phyloP scores from a whole-genome alignment of 1,284 basidiomycete species.

The Nidula niveotomentosa region DNA sequence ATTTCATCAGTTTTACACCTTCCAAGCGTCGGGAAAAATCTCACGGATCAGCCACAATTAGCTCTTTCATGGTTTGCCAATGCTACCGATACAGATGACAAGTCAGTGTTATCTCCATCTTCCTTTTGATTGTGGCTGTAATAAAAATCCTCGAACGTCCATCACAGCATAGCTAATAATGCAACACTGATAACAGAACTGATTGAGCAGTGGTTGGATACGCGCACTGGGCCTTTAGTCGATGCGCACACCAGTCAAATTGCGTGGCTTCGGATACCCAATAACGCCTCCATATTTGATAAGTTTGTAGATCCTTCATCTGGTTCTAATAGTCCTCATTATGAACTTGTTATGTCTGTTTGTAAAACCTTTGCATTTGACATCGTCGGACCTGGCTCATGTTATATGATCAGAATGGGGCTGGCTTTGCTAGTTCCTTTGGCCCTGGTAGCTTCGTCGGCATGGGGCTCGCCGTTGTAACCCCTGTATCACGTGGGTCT shows the following conservation, averaged over 20 bases:
- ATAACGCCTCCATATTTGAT: conserved; percentile 7
- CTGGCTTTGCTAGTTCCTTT: too few relatives aligned
- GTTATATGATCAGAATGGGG: neutral
- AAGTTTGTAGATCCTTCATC: conserved; percentile 10
- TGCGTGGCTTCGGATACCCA: conserved; percentile 10
- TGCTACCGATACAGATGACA: neutral
- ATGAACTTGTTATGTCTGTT: conserved; percentile 6
- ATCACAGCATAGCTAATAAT: neutral
- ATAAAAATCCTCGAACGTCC: neutral
- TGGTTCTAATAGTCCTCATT: conserved; percentile 9
- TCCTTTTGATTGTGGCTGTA: neutral
- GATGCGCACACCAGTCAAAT: conserved; percentile 6
- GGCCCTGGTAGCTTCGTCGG: neutral
- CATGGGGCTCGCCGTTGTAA: neutral
- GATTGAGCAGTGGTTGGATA: conserved; percentile 13
- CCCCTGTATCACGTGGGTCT: neutral
- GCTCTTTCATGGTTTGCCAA: conserved; percentile 3
- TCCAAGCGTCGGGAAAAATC: conserved; percentile 17
- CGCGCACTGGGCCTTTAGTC: conserved; percentile 11
- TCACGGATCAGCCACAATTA: conserved; percentile 14
- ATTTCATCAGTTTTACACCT: conserved; percentile 14
- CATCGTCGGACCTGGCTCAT: neutral
- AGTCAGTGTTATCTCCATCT: neutral
- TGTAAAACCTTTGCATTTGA: neutral
- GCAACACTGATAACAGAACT: neutral